Evolutionary conservation across 352 stramenopile species (phyloP).

Genomic region (Globisporangium radiosum): DNA sequence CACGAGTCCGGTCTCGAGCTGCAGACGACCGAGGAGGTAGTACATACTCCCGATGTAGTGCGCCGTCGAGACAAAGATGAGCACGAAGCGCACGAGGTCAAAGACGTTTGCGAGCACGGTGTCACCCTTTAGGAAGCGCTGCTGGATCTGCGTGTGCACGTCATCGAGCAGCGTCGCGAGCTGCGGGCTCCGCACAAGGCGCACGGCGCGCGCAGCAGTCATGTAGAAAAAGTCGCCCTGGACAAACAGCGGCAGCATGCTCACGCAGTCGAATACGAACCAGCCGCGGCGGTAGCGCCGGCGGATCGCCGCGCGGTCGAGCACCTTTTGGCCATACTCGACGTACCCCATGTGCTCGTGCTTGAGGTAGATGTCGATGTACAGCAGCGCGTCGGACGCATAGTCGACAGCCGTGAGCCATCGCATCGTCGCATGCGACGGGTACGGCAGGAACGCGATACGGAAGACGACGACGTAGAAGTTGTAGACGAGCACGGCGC

Average conservation of each 20-base stretch:
- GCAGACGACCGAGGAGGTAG: constrained; percentile 36
- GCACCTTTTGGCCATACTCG: constrained; percentile 32
- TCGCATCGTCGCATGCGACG: constrained; percentile 12
- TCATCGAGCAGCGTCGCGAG: constrained; percentile 30
- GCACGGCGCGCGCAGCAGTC: constrained; percentile 29
- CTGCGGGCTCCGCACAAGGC: constrained; percentile 39
- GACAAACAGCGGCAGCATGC: constrained; percentile 41
- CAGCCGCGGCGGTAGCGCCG: constrained; percentile 21
- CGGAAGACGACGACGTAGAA: constrained; percentile 49
- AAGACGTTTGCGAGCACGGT: constrained; percentile 38
- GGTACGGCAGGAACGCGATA: constrained; percentile 36
- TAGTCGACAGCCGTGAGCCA: constrained; percentile 36
- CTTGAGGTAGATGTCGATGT: constrained; percentile 33
- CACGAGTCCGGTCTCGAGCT: constrained; percentile 25
- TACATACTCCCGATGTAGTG: constrained; percentile 47
- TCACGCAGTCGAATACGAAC: constrained; percentile 30
- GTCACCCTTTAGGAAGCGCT: constrained; percentile 37
- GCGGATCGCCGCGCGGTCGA: constrained; percentile 32
- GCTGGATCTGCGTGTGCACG: constrained; percentile 41
- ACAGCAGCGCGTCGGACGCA: constrained; percentile 26
- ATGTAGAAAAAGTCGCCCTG: constrained; percentile 27
- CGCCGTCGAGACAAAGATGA: constrained; percentile 50
- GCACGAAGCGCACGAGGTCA: constrained; percentile 43
- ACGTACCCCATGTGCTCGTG: constrained; percentile 30
- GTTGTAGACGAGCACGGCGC: constrained; percentile 44